A percentile compares a stretch with the other conserved stretches of the same genome.
Evolutionary conservation across 176 grass and related monocot genomes (phyloP).

Genomic region (Carex scoparia): DNA sequence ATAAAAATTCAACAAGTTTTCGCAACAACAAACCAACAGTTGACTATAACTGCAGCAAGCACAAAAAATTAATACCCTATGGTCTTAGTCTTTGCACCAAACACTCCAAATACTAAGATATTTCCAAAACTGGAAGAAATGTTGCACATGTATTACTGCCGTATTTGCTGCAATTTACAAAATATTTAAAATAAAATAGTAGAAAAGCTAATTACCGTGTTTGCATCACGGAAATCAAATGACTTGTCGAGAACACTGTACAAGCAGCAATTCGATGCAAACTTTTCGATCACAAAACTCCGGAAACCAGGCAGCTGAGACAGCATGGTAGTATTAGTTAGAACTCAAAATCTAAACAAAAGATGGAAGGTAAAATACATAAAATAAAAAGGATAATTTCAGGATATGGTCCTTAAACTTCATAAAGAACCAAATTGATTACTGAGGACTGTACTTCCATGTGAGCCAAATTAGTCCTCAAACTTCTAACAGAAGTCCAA

Average conservation of each 20-base stretch:
- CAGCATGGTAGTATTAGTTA: constrained; percentile 22
- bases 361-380: constrained; percentile 7
- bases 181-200: constrained; percentile 14
- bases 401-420: background rate
- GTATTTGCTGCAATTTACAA: background rate
- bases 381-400: background rate
- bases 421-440: constrained; percentile 2
- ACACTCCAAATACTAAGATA: background rate
- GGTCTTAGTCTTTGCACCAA: background rate
- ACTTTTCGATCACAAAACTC: constrained; percentile 81
- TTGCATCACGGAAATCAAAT: constrained; percentile 87
- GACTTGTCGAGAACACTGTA: constrained; percentile 94
- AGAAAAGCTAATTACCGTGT: constrained; percentile 47
- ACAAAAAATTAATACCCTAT: background rate
- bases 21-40: background rate
- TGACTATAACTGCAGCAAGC: background rate
- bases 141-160: background rate
- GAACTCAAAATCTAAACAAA: constrained; percentile 18
- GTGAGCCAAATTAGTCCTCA: background rate
- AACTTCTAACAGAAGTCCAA: background rate
- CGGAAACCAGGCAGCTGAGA: constrained; percentile 87
- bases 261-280: constrained; percentile 74
- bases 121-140: background rate
- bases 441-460: no score
- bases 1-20: background rate